A percentile compares a stretch with the other conserved stretches of the same genome.
These are phyloP conservation scores for Citrullus mucosospermus DNA, from an alignment of 306 rosid species.

Conservation along the genomic window DNA sequence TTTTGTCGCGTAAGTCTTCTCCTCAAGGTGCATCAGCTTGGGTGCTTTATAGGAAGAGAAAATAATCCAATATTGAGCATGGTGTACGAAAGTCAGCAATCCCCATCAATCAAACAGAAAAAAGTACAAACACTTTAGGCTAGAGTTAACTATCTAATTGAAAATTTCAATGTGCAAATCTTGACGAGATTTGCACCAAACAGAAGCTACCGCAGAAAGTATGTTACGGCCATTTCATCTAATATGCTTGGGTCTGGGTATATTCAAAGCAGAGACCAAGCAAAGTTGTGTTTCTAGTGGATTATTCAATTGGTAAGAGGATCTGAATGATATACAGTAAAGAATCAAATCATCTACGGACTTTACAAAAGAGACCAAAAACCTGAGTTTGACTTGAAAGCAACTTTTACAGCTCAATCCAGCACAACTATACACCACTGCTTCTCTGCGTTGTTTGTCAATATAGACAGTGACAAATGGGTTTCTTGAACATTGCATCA, in stretches of 20 bases:
- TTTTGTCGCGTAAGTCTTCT: not conserved
- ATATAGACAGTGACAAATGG: not conserved
- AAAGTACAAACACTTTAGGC: not conserved
- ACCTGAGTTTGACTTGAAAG: conserved; percentile 1
- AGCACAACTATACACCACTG: not conserved
- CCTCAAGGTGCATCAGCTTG: not conserved
- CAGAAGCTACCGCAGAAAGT: not conserved
- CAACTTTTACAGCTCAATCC: not conserved
- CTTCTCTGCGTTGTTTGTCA: not conserved
- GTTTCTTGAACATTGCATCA: not conserved
- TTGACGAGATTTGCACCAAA: not conserved
- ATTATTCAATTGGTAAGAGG: not conserved
- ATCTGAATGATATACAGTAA: not conserved
- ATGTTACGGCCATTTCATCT: not conserved
- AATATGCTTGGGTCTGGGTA: not conserved
- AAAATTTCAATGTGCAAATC: not conserved
- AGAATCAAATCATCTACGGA: not conserved
- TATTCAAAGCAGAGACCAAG: not conserved
- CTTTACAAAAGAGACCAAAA: not conserved
- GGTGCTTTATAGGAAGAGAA: not conserved
- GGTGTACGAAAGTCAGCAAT: not conserved
- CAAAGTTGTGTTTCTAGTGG: not conserved
- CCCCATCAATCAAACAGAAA: not conserved
- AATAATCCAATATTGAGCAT: not conserved
- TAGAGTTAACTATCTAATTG: not conserved